Evolutionary conservation across 257 asterid genomes (phyloP).

Genomic region (Solanum etuberosum): DNA sequence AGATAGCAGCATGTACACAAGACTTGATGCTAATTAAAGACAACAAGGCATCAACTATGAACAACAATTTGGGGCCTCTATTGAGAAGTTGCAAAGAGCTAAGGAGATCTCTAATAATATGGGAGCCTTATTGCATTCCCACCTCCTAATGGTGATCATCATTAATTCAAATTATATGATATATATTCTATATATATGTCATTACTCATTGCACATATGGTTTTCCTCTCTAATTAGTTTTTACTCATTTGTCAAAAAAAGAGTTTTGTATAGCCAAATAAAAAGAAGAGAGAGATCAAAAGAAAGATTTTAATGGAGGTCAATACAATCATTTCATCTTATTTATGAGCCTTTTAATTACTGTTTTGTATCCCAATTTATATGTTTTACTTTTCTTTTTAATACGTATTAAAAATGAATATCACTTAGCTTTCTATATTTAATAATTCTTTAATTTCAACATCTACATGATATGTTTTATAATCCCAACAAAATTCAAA

Average conservation of each 20-base stretch:
- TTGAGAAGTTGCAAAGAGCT: slow-evolving; percentile 58
- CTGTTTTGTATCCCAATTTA: not conserved
- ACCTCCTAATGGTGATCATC: slow-evolving; percentile 29
- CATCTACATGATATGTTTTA: not conserved
- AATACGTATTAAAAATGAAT: not conserved
- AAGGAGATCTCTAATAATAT: slow-evolving; percentile 28
- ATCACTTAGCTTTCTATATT: not conserved
- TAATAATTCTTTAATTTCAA: not conserved
- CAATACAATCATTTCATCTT: not conserved
- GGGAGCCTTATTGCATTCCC: slow-evolving; percentile 74
- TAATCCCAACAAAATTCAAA: not conserved
- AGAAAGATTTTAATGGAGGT: not conserved
- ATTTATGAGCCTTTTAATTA: not conserved
- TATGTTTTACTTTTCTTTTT: too few relatives aligned
- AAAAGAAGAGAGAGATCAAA: not conserved
- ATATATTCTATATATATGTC: not conserved
- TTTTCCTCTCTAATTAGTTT: slow-evolving; percentile 3
- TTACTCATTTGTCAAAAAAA: slow-evolving; percentile 1
- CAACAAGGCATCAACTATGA: slow-evolving; percentile 7
- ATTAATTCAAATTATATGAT: not conserved
- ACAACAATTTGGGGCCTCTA: slow-evolving; percentile 20
- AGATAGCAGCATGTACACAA: slow-evolving; percentile 8
- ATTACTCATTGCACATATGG: not conserved
- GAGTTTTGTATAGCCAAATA: slow-evolving; percentile 14
- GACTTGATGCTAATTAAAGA: slow-evolving; percentile 37